Evolutionary conservation across 2,329 filamentous ascomycete genomes (phyloP).

Genomic region (Waltergamsia citrina): DNA sequence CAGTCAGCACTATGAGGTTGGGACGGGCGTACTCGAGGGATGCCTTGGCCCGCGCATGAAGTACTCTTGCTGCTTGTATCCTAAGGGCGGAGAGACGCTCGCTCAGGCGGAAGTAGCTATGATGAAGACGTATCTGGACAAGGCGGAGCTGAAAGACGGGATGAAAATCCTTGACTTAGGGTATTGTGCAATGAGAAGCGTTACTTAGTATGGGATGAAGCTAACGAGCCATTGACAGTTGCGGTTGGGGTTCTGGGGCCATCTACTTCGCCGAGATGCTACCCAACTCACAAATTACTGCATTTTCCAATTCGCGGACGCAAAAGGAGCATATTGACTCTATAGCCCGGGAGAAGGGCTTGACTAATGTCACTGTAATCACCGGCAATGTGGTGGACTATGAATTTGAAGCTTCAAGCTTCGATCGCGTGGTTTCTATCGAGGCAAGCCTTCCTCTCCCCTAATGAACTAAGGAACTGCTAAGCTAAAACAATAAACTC

Average conservation of each 20-base stretch:
- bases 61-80: slow-evolving; percentile 60
- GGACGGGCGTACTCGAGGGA: slow-evolving; percentile 50
- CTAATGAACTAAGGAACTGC: no score
- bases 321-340: slow-evolving; percentile 59
- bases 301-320: slow-evolving; percentile 60
- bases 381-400: slow-evolving; percentile 60
- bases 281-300: slow-evolving; percentile 51
- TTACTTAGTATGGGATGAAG: no score
- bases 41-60: slow-evolving; percentile 63
- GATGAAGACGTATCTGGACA: slow-evolving; percentile 52
- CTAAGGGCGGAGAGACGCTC: slow-evolving; percentile 51
- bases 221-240: no score
- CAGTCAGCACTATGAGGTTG: slow-evolving; percentile 64
- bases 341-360: slow-evolving; percentile 42
- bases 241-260: slow-evolving; percentile 58
- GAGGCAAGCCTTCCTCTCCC: slow-evolving; percentile 31
- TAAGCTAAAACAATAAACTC: no score
- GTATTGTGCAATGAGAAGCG: no score
- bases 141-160: slow-evolving; percentile 48
- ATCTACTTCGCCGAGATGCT: slow-evolving; percentile 58
- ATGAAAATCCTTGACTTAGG: slow-evolving; percentile 55
- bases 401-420: slow-evolving; percentile 47
- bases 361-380: slow-evolving; percentile 53
- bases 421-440: slow-evolving; percentile 58
- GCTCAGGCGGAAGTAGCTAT: slow-evolving; percentile 58